These are phyloP conservation scores for Grigorovia jiainica DNA, from an alignment of 805 yeast species.

Conservation along the genomic window DNA sequence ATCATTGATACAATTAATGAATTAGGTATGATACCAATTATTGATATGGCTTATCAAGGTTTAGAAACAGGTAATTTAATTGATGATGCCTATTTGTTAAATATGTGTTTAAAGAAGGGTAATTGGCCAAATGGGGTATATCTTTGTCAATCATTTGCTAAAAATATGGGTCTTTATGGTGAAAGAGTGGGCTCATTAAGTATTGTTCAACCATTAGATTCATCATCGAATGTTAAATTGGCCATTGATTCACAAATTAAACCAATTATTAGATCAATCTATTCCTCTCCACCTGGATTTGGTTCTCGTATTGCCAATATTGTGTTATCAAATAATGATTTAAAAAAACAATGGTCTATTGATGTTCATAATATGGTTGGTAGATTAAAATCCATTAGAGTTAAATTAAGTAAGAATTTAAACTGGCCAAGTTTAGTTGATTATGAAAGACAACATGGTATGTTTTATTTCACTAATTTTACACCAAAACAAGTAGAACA, in stretches of 20 bases:
- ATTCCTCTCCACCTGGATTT: slow-evolving; percentile 91
- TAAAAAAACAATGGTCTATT: slow-evolving; percentile 65
- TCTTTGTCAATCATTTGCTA: slow-evolving; percentile 86
- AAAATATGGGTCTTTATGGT: slow-evolving; percentile 91
- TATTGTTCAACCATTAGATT: slow-evolving; percentile 44
- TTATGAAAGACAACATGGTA: slow-evolving; percentile 63
- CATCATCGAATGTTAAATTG: slow-evolving; percentile 31
- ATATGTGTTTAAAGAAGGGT: slow-evolving; percentile 24
- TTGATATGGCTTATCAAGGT: slow-evolving; percentile 95
- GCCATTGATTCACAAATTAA: slow-evolving; percentile 71
- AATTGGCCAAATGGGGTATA: slow-evolving; percentile 40
- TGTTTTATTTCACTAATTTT: slow-evolving; percentile 92
- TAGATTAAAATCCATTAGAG: slow-evolving; percentile 68
- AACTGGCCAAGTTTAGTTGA: slow-evolving; percentile 80
- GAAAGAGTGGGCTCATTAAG: slow-evolving; percentile 82
- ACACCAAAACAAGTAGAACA: slow-evolving; percentile 56
- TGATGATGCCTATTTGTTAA: slow-evolving; percentile 54
- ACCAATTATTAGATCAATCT: slow-evolving; percentile 73
- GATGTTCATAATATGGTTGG: slow-evolving; percentile 75
- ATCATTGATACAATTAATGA: slow-evolving; percentile 55
- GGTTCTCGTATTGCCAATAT: slow-evolving; percentile 84
- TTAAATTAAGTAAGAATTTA: slow-evolving; percentile 49
- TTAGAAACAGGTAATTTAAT: slow-evolving; percentile 79
- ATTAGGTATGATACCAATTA: slow-evolving; percentile 62
- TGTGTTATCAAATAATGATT: slow-evolving; percentile 51